phyloP scores from a whole-genome alignment of 176 grass and related monocot species.

The Eragrostis curvula region DNA sequence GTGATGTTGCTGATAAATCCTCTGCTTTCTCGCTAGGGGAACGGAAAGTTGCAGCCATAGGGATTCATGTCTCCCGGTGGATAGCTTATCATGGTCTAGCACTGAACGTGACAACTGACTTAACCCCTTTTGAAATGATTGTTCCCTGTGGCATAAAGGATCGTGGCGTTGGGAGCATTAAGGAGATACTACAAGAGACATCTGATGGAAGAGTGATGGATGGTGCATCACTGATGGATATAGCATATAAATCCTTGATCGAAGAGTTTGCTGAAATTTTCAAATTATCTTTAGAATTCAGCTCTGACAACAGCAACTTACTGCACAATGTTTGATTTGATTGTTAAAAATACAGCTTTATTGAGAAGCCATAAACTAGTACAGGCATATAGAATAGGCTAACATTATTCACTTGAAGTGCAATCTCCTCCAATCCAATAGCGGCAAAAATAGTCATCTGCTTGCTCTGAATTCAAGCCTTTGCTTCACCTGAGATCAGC shows the following conservation, averaged over 20 bases:
- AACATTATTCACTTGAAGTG: conserved; percentile 11
- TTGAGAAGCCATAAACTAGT: not conserved
- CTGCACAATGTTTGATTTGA: not conserved
- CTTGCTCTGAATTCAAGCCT: conserved; percentile 2
- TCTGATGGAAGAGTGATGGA: conserved; percentile 23
- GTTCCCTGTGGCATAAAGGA: conserved; percentile 70
- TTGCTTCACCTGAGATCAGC: conserved; percentile 40
- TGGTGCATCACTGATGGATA: conserved; percentile 55
- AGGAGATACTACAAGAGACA: conserved; percentile 50
- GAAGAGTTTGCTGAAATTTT: conserved; percentile 79
- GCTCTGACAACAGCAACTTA: not conserved
- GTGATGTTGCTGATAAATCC: not conserved
- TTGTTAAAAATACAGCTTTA: too few relatives aligned
- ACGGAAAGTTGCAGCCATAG: conserved; percentile 78
- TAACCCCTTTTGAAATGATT: conserved; percentile 63
- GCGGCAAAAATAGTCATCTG: not conserved
- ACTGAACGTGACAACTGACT: conserved; percentile 72
- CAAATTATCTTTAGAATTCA: conserved; percentile 53
- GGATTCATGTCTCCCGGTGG: conserved; percentile 61
- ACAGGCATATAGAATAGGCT: not conserved
- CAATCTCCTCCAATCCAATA: not conserved
- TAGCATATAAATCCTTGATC: conserved; percentile 55
- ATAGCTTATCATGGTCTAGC: conserved; percentile 81
- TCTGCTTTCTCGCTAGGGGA: conserved; percentile 52
- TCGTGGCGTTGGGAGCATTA: conserved; percentile 52